phyloP scores from a whole-genome alignment of 1,284 basidiomycete genomes.

The Austroboletus olivaceoglutinosus region DNA sequence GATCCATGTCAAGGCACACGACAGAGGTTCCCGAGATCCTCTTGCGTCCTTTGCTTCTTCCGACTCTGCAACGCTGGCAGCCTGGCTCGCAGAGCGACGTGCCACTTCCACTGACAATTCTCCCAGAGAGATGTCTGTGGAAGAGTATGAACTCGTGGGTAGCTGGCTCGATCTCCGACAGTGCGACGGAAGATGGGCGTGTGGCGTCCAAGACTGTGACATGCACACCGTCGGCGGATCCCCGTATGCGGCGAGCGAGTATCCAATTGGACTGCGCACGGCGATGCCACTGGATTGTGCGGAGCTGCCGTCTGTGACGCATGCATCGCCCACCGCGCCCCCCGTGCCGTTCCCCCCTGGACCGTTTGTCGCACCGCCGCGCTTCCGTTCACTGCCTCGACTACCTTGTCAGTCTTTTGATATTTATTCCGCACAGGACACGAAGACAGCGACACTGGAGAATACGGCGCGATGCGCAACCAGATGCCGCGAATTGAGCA shows the following conservation, averaged over 20 bases:
- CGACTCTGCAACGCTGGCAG: slow-evolving; percentile 36
- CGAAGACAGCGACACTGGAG: slow-evolving; percentile 1
- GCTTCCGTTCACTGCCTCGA: slow-evolving; percentile 30
- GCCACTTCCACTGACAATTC: slow-evolving; percentile 20
- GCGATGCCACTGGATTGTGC: slow-evolving; percentile 28
- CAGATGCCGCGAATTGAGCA: slow-evolving; percentile 29
- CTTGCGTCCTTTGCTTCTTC: slow-evolving; percentile 31
- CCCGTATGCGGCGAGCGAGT: slow-evolving; percentile 12
- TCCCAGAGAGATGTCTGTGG: slow-evolving; percentile 37
- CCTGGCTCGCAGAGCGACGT: slow-evolving; percentile 41
- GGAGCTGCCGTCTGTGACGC: slow-evolving; percentile 12
- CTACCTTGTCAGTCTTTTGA: slow-evolving; percentile 22
- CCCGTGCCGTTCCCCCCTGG: slow-evolving; percentile 9
- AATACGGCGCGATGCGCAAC: slow-evolving; percentile 11
- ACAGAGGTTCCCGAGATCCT: slow-evolving; percentile 13
- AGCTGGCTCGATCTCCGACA: slow-evolving; percentile 43
- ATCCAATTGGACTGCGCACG: slow-evolving; percentile 15
- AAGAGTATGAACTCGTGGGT: slow-evolving; percentile 46
- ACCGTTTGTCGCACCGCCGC: slow-evolving; percentile 12
- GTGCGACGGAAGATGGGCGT: slow-evolving; percentile 26
- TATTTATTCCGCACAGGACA: slow-evolving; percentile 17
- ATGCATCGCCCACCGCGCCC: slow-evolving; percentile 2
- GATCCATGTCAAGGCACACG: background rate
- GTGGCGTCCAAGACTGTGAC: slow-evolving; percentile 29
- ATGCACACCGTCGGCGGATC: slow-evolving; percentile 28